Percentiles rank a stretch among this genome's conserved stretches.
Evolutionary conservation across 148 eudicot species (phyloP).

Genomic region (Suaeda aralocaspica): DNA sequence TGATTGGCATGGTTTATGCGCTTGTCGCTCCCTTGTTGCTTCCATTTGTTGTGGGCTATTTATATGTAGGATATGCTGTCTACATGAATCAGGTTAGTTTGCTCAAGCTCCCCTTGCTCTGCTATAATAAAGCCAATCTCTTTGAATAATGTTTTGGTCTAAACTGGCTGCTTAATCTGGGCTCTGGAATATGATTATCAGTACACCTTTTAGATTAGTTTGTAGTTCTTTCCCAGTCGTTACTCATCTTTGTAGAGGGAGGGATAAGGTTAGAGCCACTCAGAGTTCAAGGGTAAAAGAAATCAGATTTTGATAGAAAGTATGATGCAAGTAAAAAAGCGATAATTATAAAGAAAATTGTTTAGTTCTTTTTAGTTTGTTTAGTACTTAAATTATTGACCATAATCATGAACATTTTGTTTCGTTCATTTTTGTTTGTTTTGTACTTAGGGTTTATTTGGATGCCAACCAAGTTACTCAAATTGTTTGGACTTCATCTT

Average conservation of each 20-base stretch:
- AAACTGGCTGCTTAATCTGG: not conserved
- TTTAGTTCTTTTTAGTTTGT: not conserved
- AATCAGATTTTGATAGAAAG: no score
- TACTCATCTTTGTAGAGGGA: not conserved
- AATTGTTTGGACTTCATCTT: not conserved
- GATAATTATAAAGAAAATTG: not conserved
- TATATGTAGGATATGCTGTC: constrained; percentile 76
- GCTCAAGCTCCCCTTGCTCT: not conserved
- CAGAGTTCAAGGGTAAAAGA: not conserved
- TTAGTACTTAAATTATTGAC: no score
- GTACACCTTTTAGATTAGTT: not conserved
- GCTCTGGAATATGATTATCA: not conserved
- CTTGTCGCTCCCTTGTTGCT: constrained; percentile 85
- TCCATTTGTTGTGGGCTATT: constrained; percentile 82
- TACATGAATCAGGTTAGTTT: constrained; percentile 79
- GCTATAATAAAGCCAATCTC: not conserved
- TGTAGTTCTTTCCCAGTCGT: not conserved
- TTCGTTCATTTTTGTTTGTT: no score
- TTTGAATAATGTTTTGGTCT: not conserved
- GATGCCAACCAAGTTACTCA: not conserved
- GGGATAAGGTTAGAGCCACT: not conserved
- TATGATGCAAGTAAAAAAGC: not conserved
- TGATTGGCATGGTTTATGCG: constrained; percentile 84
- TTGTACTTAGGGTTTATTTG: no score
- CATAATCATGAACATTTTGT: no score